Base-by-base conservation (phyloP, 441 rosid species). In the Manihot esculenta region DNA sequence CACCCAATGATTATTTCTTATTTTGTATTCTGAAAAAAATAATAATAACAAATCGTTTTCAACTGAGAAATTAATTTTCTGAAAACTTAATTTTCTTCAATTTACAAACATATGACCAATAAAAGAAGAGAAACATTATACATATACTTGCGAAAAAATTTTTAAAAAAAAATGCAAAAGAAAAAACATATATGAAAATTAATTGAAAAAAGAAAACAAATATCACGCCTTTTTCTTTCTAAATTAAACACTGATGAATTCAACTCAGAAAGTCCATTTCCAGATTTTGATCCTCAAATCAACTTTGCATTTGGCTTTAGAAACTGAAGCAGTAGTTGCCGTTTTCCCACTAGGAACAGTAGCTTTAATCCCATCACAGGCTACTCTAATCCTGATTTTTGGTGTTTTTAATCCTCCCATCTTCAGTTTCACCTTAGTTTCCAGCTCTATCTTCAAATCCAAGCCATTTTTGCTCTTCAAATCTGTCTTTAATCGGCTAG, bases 231-330 rank as follows among this genome's bases (percentile, higher is more conserved):
- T 73, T 50, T 60, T 3, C 17, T 7, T 14, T 62, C 73, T 24
- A 2, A 69, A 26, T 38, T 38, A 38, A 38, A 38, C 42, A 38
- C 42, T 5, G 42, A 30, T 30, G 33, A 30, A 30, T 30, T 41
- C 15, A 33, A 5, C 20, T 68, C 74, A 90, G 42, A 94, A 74
- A 64, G 84, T 86, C 87, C 91, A 84, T 77, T 87, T 89, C 99
- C 97, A 92, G 75, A 94, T 84, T 89, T 89, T 94, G 77, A 92
- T 59, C 71, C 89, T 83, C 69, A 84, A 65, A 74, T 94, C 93
- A 71, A 85, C 91, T 84, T 90, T 86, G 78, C 99, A 94, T 69
- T 82, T 87, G 5, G 82, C 90, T 15, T 78, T 74, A 35, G 85
- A 69, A 5, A 88, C 86, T 20, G 84, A 76, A 17, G 89, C 97